phyloP scores from a whole-genome alignment of 495 filamentous ascomycete genomes.

The Aspergillus haitiensis region DNA sequence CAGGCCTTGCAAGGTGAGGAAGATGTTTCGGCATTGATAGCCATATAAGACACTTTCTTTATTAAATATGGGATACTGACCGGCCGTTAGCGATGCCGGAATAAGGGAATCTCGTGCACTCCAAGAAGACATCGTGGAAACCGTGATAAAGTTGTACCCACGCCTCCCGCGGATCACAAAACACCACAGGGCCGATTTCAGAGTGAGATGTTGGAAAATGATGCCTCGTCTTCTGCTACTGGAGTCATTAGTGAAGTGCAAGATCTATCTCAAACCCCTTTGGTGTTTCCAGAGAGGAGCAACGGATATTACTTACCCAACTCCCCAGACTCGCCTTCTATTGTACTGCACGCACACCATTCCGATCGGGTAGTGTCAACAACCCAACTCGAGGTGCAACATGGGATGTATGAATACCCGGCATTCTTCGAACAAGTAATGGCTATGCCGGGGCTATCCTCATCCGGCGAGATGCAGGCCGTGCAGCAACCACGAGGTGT shows the following conservation, averaged over 20 bases:
- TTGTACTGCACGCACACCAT: neutral
- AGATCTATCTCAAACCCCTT: neutral
- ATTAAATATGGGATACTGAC: neutral
- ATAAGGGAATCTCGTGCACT: slow-evolving; percentile 21
- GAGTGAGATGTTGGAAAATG: neutral
- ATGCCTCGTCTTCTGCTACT: neutral
- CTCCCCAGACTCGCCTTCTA: neutral
- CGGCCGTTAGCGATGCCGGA: slow-evolving; percentile 17
- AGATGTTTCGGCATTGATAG: neutral
- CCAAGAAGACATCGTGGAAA: neutral
- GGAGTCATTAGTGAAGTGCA: neutral
- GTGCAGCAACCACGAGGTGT: slow-evolving; percentile 29
- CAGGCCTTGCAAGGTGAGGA: slow-evolving; percentile 27
- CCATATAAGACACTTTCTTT: too few species aligned
- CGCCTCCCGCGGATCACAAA: neutral
- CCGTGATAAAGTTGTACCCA: neutral
- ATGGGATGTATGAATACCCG: slow-evolving; percentile 15
- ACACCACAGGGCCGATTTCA: neutral
- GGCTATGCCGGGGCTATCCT: slow-evolving; percentile 15
- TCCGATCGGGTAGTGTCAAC: neutral
- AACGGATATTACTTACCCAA: neutral
- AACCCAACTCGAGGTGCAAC: neutral
- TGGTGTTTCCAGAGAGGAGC: neutral
- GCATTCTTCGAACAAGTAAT: slow-evolving; percentile 35
- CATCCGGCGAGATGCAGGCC: slow-evolving; percentile 1